Conservation (phyloP, 2,329 filamentous ascomycete genomes). For the Neocatenulostroma microsporum region DNA sequence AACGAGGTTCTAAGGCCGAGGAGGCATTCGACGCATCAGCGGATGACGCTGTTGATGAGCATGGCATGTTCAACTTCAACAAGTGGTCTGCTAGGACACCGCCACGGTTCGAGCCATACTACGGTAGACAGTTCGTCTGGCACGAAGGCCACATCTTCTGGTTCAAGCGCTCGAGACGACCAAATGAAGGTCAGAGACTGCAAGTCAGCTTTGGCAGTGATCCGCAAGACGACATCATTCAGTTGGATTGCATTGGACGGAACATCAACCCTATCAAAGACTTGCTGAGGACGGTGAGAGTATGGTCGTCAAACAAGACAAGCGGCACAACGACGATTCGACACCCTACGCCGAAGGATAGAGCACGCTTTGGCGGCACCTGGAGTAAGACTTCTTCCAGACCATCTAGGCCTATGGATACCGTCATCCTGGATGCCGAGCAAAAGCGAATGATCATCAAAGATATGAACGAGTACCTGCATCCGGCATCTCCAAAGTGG, state of each 20-base stretch:
- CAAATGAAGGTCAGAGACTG: slow-evolving; percentile 22
- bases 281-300: slow-evolving; percentile 39
- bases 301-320: slow-evolving; percentile 37
- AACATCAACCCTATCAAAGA: slow-evolving; percentile 43
- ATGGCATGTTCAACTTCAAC: slow-evolving; percentile 43
- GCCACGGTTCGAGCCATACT: slow-evolving; percentile 43
- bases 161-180: slow-evolving; percentile 33
- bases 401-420: slow-evolving; percentile 63
- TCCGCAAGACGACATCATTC: slow-evolving; percentile 35
- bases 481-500: slow-evolving; percentile 64
- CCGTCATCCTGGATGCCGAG: slow-evolving; percentile 62
- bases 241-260: slow-evolving; percentile 42
- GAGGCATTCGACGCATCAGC: slow-evolving; percentile 29
- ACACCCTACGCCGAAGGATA: slow-evolving; percentile 38
- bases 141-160: slow-evolving; percentile 37
- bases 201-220: slow-evolving; percentile 17
- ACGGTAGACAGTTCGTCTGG: slow-evolving; percentile 39
- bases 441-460: slow-evolving; percentile 59
- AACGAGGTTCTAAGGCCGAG: slow-evolving; percentile 28
- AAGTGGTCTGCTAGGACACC: slow-evolving; percentile 43
- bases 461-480: slow-evolving; percentile 72
- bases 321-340: slow-evolving; percentile 40
- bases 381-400: slow-evolving; percentile 43
- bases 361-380: slow-evolving; percentile 24
- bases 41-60: slow-evolving; percentile 31